Evolutionary conservation across 192 early-diverging fungal genomes (phyloP), one percentile per base, ranked within the genome.

Genomic region (Jimgerdemannia flammicorona): DNA sequence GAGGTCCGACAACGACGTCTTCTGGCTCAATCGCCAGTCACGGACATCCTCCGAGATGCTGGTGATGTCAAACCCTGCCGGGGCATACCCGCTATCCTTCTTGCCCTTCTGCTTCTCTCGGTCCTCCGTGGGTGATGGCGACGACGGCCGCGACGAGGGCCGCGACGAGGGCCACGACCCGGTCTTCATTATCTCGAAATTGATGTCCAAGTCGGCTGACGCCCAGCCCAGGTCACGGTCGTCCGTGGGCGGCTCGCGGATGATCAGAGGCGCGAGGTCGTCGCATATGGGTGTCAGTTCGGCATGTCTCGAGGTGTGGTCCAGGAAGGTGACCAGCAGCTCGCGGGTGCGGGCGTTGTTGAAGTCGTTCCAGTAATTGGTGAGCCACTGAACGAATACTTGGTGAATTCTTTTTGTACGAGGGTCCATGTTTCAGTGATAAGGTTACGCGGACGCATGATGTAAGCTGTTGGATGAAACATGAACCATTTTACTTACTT

Each of bases 321-420:
- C 78, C 69, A 75, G 42, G 66, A 76, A 75, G 67, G 42, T 9
- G 29, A 77, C 72, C 17, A 82, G 40, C 6, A 54, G 39, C 29
- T 75, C 63, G 11, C 75, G 69, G 4, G 78, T 77, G n/a, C 59
- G 71, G 20, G 70, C 40, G 66, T 70, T 74, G 40, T 75, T 65
- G 49, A 82, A 76, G 66, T 82, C 81, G 40, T 75, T 75, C 81
- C 81, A 82, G n/a, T 82, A 72, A 4, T 78, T 71, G 20, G 77
- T 78, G 39, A 79, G 29, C 81, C 81, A 82, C 4, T 78, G 63
- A 20, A 66, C 70, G 29, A 82, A 71, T 69, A 82, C 64, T 6
- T 59, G 43, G 18, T 72, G 78, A n/a, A 82, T 75, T 76, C 81
- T 78, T 63, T 20, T 68, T 6, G 3, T 9, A 17, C 67, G 14